Conservation (phyloP, 495 filamentous ascomycete genomes). For the Xylaria longipes region DNA sequence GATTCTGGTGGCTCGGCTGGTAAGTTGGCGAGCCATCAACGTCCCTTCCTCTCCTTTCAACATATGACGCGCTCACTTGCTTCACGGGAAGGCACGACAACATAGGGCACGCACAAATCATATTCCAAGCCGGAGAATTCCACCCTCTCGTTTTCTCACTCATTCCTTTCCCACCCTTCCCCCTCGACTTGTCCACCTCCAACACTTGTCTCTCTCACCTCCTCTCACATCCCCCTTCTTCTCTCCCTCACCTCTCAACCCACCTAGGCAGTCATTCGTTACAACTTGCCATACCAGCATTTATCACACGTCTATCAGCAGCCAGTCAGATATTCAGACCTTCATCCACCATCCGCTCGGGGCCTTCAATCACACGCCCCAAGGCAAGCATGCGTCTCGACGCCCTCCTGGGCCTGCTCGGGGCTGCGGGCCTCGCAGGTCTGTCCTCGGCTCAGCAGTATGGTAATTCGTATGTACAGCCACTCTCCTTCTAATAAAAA, state of each 20-base stretch:
- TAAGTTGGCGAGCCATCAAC: not conserved
- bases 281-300: constrained; percentile 19
- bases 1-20: not conserved
- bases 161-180: constrained; percentile 6
- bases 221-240: not conserved
- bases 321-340: constrained; percentile 26
- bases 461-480: constrained; percentile 35
- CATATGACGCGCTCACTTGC: not conserved
- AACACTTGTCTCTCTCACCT: not conserved
- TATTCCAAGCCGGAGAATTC: not conserved
- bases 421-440: constrained; percentile 34
- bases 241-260: constrained; percentile 1
- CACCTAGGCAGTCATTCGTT: constrained; percentile 23
- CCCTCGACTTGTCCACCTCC: not conserved
- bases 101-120: constrained; percentile 9
- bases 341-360: constrained; percentile 30
- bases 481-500: too few species aligned
- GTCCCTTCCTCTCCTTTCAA: constrained; percentile 12
- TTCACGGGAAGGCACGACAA: constrained; percentile 15
- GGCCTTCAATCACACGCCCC: constrained; percentile 2
- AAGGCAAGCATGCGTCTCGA: constrained; percentile 34
- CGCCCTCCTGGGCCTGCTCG: constrained; percentile 36
- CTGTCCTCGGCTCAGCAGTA: constrained; percentile 37
- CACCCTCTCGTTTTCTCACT: not conserved
- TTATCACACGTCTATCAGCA: constrained; percentile 22